Conservation (phyloP, 441 rosid genomes). For the Cnidoscolus chayamansa region DNA sequence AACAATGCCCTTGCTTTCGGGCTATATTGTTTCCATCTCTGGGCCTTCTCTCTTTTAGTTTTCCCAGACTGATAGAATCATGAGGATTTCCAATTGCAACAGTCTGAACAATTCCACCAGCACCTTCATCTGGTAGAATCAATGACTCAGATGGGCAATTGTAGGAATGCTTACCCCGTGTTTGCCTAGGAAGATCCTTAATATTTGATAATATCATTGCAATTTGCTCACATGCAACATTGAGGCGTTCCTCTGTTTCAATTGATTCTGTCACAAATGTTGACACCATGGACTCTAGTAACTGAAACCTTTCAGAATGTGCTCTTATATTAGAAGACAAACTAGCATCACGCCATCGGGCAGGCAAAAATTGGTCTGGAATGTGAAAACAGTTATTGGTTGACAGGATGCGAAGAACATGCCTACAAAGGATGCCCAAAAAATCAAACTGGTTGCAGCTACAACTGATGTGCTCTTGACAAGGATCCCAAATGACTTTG, state of each 20-base stretch:
- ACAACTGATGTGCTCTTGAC: conserved; percentile 51
- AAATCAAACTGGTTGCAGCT: conserved; percentile 54
- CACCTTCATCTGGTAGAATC: conserved; percentile 48
- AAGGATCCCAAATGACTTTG: conserved; percentile 53
- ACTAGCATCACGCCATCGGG: conserved; percentile 36
- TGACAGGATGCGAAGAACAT: conserved; percentile 53
- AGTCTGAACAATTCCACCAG: conserved; percentile 43
- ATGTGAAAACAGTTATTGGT: conserved; percentile 59
- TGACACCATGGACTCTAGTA: conserved; percentile 50
- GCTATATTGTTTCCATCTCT: conserved; percentile 39
- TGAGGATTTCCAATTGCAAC: conserved; percentile 37
- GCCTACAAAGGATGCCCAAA: conserved; percentile 64
- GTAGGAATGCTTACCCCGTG: conserved; percentile 29
- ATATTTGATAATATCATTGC: conserved; percentile 37
- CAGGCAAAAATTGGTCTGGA: conserved; percentile 48
- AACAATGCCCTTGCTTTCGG: conserved; percentile 42
- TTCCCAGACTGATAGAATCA: conserved; percentile 36
- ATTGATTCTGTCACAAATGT: conserved; percentile 43
- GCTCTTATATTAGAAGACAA: conserved; percentile 29
- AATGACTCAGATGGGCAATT: conserved; percentile 42
- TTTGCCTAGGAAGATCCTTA: conserved; percentile 43
- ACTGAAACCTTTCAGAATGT: conserved; percentile 39
- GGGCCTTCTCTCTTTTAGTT: conserved; percentile 48
- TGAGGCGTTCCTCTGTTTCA: conserved; percentile 52
- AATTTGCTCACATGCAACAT: conserved; percentile 53